These are phyloP conservation scores for Phanerochaete carnosa DNA, from an alignment of 768 basidiomycete species.

Conservation along the genomic window DNA sequence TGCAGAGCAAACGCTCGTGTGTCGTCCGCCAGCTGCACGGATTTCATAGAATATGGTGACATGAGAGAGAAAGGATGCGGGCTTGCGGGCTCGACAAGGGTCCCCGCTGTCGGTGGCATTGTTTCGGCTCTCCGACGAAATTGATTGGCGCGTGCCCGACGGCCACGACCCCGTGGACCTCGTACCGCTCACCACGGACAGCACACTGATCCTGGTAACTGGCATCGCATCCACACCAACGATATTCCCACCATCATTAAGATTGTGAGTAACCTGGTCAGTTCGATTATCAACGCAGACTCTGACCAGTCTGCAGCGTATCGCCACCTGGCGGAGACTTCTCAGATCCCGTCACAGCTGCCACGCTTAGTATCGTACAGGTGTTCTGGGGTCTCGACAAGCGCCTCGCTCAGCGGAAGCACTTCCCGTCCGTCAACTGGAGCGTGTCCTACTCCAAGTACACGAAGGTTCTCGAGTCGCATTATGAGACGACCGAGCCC, in stretches of 20 bases:
- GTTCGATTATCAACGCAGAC: too few species aligned
- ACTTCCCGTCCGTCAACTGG: slow-evolving; percentile 99
- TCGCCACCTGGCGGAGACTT: slow-evolving; percentile 99
- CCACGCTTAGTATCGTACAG: slow-evolving; percentile 97
- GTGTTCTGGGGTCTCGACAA: slow-evolving; percentile 99
- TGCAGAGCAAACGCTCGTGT: neutral
- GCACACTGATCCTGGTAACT: neutral
- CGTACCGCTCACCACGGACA: neutral
- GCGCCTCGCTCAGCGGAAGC: slow-evolving; percentile 97
- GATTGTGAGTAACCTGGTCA: too few species aligned
- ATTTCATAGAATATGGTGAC: neutral
- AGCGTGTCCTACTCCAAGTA: slow-evolving; percentile 99
- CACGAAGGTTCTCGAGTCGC: slow-evolving; percentile 86
- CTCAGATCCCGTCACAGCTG: slow-evolving; percentile 96
- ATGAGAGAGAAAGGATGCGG: too few species aligned
- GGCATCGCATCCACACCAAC: neutral
- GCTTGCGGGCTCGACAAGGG: too few species aligned
- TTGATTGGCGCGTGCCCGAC: too few species aligned
- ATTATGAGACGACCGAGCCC: slow-evolving; percentile 87
- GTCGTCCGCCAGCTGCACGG: neutral
- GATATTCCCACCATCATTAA: neutral
- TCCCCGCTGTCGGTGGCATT: too few species aligned
- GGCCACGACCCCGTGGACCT: neutral
- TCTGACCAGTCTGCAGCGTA: too few species aligned
- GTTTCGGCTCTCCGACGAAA: too few species aligned